Conservation (phyloP, 441 rosid genomes). For the Geranium incanum region DNA sequence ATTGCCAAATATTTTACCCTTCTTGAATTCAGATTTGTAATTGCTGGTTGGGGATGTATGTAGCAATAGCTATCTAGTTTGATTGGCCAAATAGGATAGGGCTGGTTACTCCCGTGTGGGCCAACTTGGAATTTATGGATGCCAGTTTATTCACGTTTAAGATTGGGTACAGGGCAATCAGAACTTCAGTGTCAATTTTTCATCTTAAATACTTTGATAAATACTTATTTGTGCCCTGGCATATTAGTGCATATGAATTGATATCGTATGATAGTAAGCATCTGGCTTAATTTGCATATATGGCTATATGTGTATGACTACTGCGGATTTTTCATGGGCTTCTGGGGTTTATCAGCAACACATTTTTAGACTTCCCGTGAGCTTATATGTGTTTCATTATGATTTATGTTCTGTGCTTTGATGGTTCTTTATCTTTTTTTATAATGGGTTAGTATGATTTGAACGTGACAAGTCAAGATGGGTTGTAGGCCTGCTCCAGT, state of each 20-base stretch:
- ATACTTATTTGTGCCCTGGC: too few relatives aligned
- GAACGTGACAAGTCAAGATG: background rate
- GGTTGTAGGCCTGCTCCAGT: background rate
- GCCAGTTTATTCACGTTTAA: background rate
- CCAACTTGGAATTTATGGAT: background rate
- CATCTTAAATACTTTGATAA: background rate
- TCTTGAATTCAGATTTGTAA: background rate
- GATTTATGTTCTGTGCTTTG: too few relatives aligned
- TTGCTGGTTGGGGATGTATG: too few relatives aligned
- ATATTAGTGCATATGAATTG: too few relatives aligned
- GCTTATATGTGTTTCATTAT: too few relatives aligned
- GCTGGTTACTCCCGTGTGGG: background rate
- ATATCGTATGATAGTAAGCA: too few relatives aligned
- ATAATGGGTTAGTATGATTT: background rate
- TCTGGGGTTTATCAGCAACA: too few relatives aligned
- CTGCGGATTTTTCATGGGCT: too few relatives aligned
- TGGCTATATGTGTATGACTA: too few relatives aligned
- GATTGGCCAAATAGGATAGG: background rate
- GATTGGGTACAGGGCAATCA: background rate
- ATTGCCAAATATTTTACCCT: slow-evolving; percentile 12
- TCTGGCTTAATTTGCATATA: too few relatives aligned
- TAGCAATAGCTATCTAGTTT: background rate
- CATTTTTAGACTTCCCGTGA: too few relatives aligned
- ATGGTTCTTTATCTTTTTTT: too few relatives aligned
- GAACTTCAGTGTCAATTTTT: background rate